Conservation (phyloP, 129 eudicot species). For the Tagetes patula region DNA sequence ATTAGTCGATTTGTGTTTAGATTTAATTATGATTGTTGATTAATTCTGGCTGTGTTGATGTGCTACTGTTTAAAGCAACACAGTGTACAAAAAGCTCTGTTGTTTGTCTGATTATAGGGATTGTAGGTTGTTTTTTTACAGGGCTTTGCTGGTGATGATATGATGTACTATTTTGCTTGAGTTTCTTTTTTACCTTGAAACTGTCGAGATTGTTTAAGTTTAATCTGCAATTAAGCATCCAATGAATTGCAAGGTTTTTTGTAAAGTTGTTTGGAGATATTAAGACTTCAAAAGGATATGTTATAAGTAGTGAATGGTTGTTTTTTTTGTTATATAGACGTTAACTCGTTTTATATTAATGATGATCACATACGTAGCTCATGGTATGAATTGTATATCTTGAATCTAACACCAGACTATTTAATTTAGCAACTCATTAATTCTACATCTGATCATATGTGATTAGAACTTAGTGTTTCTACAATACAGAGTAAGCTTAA, state of each 20-base stretch:
- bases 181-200: background rate
- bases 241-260: background rate
- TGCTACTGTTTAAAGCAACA: background rate
- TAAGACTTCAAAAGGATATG: background rate
- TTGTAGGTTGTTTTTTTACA: background rate
- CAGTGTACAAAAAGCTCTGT: background rate
- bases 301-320: background rate
- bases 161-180: background rate
- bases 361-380: background rate
- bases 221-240: constrained; percentile 1
- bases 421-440: background rate
- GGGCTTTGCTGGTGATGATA: background rate
- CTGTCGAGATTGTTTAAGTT: background rate
- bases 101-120: background rate
- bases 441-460: background rate
- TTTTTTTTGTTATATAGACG: background rate
- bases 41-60: background rate
- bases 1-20: background rate
- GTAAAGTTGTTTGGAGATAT: background rate
- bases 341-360: background rate
- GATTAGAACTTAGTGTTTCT: background rate
- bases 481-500: background rate
- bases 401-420: background rate
- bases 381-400: background rate
- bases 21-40: constrained; percentile 1